phyloP scores from a whole-genome alignment of 768 basidiomycete genomes.

The Dioszegia crocea region DNA sequence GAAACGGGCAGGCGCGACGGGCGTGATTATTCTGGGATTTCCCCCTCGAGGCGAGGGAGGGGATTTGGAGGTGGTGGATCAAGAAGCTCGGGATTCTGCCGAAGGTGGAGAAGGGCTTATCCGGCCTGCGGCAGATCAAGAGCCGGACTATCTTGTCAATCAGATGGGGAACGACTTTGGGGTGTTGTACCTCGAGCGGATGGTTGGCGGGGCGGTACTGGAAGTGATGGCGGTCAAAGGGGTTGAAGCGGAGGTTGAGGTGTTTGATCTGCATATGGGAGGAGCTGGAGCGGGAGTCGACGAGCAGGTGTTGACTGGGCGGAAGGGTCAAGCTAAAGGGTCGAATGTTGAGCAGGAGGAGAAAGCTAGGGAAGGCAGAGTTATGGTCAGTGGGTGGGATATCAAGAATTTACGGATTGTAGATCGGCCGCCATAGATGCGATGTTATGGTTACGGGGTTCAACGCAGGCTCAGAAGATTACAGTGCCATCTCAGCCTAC shows the following conservation, averaged over 20 bases:
- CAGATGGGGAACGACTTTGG: conserved; percentile 20
- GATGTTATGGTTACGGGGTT: no score
- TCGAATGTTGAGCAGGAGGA: not conserved
- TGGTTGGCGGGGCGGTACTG: conserved; percentile 22
- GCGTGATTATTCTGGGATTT: conserved; percentile 64
- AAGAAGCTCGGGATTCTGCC: not conserved
- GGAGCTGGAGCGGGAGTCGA: not conserved
- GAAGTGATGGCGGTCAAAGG: conserved; percentile 8
- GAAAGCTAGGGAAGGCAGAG: conserved; percentile 18
- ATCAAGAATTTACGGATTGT: conserved; percentile 30
- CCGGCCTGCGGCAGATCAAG: conserved; percentile 37
- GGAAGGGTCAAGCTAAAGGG: not conserved
- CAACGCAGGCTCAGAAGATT: no score
- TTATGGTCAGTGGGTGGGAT: conserved; percentile 30
- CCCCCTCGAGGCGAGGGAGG: conserved; percentile 6
- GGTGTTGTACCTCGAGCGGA: conserved; percentile 33
- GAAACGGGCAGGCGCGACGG: conserved; percentile 65
- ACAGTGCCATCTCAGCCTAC: no score
- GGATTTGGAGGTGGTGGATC: not conserved
- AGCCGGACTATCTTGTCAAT: conserved; percentile 6
- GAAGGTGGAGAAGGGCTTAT: conserved; percentile 27
- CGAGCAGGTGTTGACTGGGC: not conserved
- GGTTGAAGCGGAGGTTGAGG: conserved; percentile 16
- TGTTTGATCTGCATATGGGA: conserved; percentile 1
- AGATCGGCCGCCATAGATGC: conserved; percentile 16